Percentiles rank a stretch among this genome's conserved stretches.
phyloP scores from a whole-genome alignment of 768 basidiomycete species.

The Clitopilus hobsonii region DNA sequence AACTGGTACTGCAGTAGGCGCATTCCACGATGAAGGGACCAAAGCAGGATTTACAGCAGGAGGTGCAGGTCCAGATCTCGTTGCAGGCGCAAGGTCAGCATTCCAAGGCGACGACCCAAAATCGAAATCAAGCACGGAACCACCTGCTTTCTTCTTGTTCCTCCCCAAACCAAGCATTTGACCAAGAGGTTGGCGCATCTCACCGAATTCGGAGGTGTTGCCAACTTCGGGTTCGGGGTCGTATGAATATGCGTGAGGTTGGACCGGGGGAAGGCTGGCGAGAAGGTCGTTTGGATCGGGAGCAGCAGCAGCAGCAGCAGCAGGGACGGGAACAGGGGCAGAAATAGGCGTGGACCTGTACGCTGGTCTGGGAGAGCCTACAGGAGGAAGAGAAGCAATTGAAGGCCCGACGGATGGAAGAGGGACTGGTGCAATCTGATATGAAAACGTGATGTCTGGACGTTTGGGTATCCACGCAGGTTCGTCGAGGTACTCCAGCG shows the following conservation, averaged over 20 bases:
- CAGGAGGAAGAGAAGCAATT: neutral
- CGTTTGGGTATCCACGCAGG: neutral
- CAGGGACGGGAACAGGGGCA: too few species aligned
- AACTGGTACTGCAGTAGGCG: too few species aligned
- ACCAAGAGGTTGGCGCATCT: neutral
- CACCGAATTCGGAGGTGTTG: neutral
- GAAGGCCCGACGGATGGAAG: neutral
- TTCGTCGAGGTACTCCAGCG: neutral
- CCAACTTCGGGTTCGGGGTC: too few species aligned
- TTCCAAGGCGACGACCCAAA: neutral
- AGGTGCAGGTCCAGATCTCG: neutral
- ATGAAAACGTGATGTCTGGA: neutral
- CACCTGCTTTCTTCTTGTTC: neutral
- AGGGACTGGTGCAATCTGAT: neutral
- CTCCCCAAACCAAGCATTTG: neutral
- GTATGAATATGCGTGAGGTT: neutral
- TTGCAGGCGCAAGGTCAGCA: neutral
- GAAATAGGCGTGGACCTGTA: too few species aligned
- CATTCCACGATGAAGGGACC: neutral
- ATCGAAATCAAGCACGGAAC: neutral
- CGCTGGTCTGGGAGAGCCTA: neutral
- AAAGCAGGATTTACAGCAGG: neutral
- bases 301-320: too few species aligned
- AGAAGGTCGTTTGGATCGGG: neutral
- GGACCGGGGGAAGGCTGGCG: too few species aligned